A percentile compares a stretch with the other conserved stretches of the same genome.
Conservation (phyloP, 2,329 filamentous ascomycete species). For the Thelonectria blattea region DNA sequence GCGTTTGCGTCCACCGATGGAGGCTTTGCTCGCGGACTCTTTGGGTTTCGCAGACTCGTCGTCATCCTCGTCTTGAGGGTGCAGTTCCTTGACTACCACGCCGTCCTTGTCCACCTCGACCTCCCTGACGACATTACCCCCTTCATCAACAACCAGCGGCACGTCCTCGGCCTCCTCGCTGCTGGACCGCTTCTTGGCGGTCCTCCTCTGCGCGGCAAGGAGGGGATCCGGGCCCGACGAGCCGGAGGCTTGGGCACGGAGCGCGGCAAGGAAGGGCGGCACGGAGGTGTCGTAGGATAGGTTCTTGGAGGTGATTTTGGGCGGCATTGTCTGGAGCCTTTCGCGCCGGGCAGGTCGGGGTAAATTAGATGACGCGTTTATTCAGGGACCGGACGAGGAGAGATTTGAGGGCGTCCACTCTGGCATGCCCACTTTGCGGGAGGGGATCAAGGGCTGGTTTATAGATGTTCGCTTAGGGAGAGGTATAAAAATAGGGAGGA, state of each 20-base stretch:
- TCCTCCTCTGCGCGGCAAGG: slow-evolving; percentile 56
- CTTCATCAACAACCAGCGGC: slow-evolving; percentile 76
- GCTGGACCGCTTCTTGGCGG: slow-evolving; percentile 60
- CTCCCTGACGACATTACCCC: slow-evolving; percentile 67
- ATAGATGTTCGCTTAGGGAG: no score
- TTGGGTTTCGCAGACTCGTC: slow-evolving; percentile 39
- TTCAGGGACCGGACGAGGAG: background rate
- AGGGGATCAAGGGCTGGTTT: no score
- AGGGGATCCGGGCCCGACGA: slow-evolving; percentile 59
- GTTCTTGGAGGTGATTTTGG: slow-evolving; percentile 74
- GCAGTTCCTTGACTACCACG: slow-evolving; percentile 42
- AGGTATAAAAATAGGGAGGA: background rate
- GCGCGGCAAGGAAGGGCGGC: slow-evolving; percentile 65
- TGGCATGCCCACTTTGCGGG: slow-evolving; percentile 4
- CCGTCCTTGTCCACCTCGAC: slow-evolving; percentile 55
- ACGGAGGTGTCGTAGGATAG: slow-evolving; percentile 67
- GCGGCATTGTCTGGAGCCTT: slow-evolving; percentile 48
- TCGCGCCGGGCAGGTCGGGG: background rate
- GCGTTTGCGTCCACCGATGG: slow-evolving; percentile 56
- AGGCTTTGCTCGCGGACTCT: slow-evolving; percentile 37
- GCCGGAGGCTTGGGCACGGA: slow-evolving; percentile 59
- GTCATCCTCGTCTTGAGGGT: slow-evolving; percentile 29
- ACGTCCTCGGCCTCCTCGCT: slow-evolving; percentile 78
- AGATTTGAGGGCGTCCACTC: slow-evolving; percentile 6
- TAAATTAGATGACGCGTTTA: slow-evolving; percentile 19